These are phyloP conservation scores for Fraxinus dipetala DNA, from an alignment of 305 asterid species.

Conservation along the genomic window DNA sequence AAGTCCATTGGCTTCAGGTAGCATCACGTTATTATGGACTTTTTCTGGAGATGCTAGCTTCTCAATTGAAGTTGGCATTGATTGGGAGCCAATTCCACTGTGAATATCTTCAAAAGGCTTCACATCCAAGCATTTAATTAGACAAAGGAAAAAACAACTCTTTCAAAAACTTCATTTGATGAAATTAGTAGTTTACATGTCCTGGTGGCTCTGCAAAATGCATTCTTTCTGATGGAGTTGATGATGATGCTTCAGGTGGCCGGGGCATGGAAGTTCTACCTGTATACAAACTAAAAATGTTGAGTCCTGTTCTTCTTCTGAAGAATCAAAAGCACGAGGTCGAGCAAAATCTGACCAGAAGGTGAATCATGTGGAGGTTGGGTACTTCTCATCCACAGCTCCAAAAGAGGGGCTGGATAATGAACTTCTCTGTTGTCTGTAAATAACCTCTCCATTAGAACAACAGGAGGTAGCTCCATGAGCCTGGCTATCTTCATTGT, in stretches of 20 bases:
- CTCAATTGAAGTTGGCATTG: conserved; percentile 49
- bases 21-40: conserved; percentile 29
- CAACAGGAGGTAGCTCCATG: conserved; percentile 73
- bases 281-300: conserved; percentile 31
- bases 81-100: conserved; percentile 40
- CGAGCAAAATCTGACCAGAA: conserved; percentile 51
- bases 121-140: conserved; percentile 35
- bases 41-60: conserved; percentile 41
- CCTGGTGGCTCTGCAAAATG: conserved; percentile 40
- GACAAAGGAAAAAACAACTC: conserved; percentile 10
- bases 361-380: conserved; percentile 70
- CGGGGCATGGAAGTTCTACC: conserved; percentile 47
- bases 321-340: conserved; percentile 10
- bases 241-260: conserved; percentile 64
- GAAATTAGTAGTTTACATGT: conserved; percentile 44
- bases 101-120: conserved; percentile 62
- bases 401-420: conserved; percentile 66
- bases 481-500: conserved; percentile 52
- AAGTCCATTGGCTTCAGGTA: conserved; percentile 45
- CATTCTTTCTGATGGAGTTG: conserved; percentile 53
- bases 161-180: background rate
- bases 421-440: conserved; percentile 42
- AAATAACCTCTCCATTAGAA: conserved; percentile 50
- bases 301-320: conserved; percentile 9
- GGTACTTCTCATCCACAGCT: conserved; percentile 55